Base-by-base conservation (phyloP, 306 rosid genomes). In the Cyclanthera cordifolia region DNA sequence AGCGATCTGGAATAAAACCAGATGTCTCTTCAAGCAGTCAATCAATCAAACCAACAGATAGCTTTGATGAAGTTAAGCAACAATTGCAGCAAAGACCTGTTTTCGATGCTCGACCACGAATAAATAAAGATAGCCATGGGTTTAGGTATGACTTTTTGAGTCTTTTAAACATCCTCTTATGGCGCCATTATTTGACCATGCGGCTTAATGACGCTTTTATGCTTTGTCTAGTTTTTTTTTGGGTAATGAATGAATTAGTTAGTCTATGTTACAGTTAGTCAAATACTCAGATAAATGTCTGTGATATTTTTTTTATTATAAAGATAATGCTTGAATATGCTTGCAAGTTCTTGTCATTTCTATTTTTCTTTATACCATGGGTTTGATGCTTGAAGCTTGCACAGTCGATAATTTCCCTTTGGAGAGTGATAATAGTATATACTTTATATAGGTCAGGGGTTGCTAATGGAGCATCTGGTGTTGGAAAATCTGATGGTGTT, bases 1-100 rank as follows among this genome's bases (percentile, higher is more conserved):
- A 89, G 76, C 93, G 98, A 48, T 93, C 98, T 48, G 91, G 83
- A 72, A 93, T 93, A 82, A 89, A 93, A 78, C 85, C 89, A 79
- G 98, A 93, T 79, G 88, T 75, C 81, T 86, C 98, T 80, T 86
- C 86, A 39, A 84, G 80, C 77, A 76, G 80, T 34, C 54, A 83
- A 58, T 67, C 86, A 52, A 79, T 75, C 67, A 93, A 93, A 83
- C 85, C 89, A 65, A 77, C 76, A 67, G 90, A 85, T 82, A 82
- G 83, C 76, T 84, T 80, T 69, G 93, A 84, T 75, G 96, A 93
- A 80, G 73, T 85, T 75, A 93, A 89, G 80, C 98, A 84, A 79
- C 94, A 95, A 80, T 76, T 84, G 76, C 94, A 80, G 73, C 98
- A 93, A 78, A 84, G 96, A 72, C 85, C 82, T 57, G 83, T 74